phyloP scores from a whole-genome alignment of 1,139 yeast species.

The Tardiomyces digboiensis region DNA sequence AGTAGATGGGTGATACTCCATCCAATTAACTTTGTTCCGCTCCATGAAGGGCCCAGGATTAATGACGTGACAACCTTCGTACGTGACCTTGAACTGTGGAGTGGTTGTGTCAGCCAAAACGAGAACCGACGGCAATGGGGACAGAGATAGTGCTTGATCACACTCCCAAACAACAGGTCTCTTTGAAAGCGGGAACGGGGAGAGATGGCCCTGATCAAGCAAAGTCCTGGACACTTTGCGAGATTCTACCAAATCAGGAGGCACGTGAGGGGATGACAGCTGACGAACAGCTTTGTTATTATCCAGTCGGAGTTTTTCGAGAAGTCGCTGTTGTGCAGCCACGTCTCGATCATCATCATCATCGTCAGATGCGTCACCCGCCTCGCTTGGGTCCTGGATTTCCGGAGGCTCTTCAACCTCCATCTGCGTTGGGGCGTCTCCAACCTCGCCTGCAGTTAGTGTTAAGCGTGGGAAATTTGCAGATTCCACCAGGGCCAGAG shows the following conservation, averaged over 20 bases:
- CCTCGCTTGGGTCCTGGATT: constrained; percentile 19
- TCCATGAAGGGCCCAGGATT: constrained; percentile 56
- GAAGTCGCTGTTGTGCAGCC: constrained; percentile 11
- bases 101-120: constrained; percentile 60
- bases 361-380: constrained; percentile 16
- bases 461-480: too few species aligned
- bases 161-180: constrained; percentile 62
- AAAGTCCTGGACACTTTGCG: constrained; percentile 70
- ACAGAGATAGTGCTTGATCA: constrained; percentile 58
- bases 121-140: constrained; percentile 56
- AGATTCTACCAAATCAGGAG: constrained; percentile 47
- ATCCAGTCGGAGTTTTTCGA: constrained; percentile 9
- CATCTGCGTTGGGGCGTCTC: constrained; percentile 1
- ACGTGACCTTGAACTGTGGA: constrained; percentile 64
- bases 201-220: constrained; percentile 77
- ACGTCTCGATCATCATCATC: constrained; percentile 11
- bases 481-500: too few species aligned
- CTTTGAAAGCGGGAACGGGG: constrained; percentile 59
- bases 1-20: constrained; percentile 57
- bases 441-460: constrained; percentile 1
- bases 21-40: constrained; percentile 44
- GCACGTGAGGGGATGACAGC: constrained; percentile 8
- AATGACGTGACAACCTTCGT: constrained; percentile 73
- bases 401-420: constrained; percentile 4
- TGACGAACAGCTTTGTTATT: constrained; percentile 1